Percentiles rank a stretch among this genome's conserved stretches.
Evolutionary conservation across 1,284 basidiomycete species (phyloP).

Genomic region (Tylopilus orsonianus): DNA sequence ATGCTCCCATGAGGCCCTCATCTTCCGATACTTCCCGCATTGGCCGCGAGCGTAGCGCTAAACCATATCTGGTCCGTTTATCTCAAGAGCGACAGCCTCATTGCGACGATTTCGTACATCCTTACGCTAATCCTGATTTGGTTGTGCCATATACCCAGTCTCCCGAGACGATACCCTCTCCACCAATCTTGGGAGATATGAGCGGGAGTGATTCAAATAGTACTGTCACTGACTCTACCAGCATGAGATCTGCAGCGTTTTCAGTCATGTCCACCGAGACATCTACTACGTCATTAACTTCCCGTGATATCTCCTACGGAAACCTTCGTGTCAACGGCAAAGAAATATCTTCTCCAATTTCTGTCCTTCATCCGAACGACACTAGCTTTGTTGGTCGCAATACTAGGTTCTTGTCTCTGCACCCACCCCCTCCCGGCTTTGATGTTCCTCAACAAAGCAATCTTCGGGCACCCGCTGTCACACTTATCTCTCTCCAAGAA

Average conservation of each 20-base stretch:
- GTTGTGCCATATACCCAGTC: conserved; percentile 39
- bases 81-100: conserved; percentile 32
- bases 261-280: conserved; percentile 45
- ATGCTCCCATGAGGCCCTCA: conserved; percentile 6
- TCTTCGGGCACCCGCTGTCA: conserved; percentile 49
- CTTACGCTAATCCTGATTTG: conserved; percentile 76
- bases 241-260: conserved; percentile 41
- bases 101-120: conserved; percentile 46
- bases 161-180: conserved; percentile 30
- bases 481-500: conserved; percentile 73
- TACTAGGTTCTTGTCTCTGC: conserved; percentile 32
- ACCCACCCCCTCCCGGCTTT: conserved; percentile 31
- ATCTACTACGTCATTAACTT: conserved; percentile 43
- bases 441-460: conserved; percentile 49
- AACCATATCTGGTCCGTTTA: conserved; percentile 22
- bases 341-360: conserved; percentile 54
- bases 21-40: conserved; percentile 14
- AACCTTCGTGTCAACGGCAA: conserved; percentile 42
- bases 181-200: conserved; percentile 27
- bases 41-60: conserved; percentile 9
- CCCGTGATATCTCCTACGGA: conserved; percentile 35
- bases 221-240: conserved; percentile 55
- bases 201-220: conserved; percentile 50
- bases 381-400: conserved; percentile 35
- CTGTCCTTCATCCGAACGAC: conserved; percentile 34